Conservation (phyloP, 352 stramenopile species). For the Globisporangium okanoganense region DNA sequence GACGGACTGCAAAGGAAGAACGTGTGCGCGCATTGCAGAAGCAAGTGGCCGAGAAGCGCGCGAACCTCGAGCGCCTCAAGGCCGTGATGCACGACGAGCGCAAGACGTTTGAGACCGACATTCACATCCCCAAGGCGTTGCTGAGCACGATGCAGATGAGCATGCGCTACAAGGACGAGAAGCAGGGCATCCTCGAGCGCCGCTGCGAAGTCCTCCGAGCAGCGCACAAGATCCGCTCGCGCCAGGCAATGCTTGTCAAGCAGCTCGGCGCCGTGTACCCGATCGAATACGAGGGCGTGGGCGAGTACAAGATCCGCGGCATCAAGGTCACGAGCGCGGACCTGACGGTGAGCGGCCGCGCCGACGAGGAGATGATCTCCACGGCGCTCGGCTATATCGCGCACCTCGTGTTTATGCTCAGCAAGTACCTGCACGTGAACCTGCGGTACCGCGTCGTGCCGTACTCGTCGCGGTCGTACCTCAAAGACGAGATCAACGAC, state of each 20-base stretch:
- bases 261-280: slow-evolving; percentile 75
- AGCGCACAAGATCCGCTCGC: slow-evolving; percentile 78
- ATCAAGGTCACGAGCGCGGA: slow-evolving; percentile 78
- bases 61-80: slow-evolving; percentile 51
- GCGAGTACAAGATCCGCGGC: slow-evolving; percentile 78
- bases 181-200: slow-evolving; percentile 69
- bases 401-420: slow-evolving; percentile 87
- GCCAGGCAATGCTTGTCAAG: slow-evolving; percentile 75
- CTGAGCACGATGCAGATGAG: slow-evolving; percentile 79
- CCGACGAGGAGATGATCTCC: slow-evolving; percentile 80
- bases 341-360: slow-evolving; percentile 42
- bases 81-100: slow-evolving; percentile 71
- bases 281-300: slow-evolving; percentile 77
- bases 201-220: slow-evolving; percentile 72
- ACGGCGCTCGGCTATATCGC: slow-evolving; percentile 82
- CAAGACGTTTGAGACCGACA: slow-evolving; percentile 74
- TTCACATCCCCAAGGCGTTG: slow-evolving; percentile 76
- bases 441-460: slow-evolving; percentile 77
- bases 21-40: slow-evolving; percentile 44
- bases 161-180: slow-evolving; percentile 80
- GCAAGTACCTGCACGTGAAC: slow-evolving; percentile 86
- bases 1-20: slow-evolving; percentile 38
- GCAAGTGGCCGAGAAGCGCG: slow-evolving; percentile 52
- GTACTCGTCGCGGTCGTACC: slow-evolving; percentile 75
- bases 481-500: slow-evolving; percentile 87